Conservation (phyloP, 352 stramenopile genomes). For the Pilasporangium apinafurcum region DNA sequence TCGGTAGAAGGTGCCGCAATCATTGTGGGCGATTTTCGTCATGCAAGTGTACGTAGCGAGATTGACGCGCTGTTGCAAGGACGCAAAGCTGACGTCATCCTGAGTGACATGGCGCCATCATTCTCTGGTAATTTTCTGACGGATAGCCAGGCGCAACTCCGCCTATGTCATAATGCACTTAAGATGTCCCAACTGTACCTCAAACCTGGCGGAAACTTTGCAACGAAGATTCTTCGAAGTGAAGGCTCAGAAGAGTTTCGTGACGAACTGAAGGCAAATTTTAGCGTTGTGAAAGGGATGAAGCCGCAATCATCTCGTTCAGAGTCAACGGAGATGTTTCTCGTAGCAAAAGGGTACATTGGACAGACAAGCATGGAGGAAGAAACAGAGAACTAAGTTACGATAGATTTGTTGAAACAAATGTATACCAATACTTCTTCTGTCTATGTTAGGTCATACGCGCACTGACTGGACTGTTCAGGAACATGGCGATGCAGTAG, state of each 20-base stretch:
- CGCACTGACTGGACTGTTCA: too few relatives aligned
- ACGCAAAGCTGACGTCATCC: constrained; percentile 62
- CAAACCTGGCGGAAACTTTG: constrained; percentile 65
- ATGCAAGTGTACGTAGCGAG: constrained; percentile 39
- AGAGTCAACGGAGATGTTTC: constrained; percentile 84
- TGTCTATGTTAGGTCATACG: too few relatives aligned
- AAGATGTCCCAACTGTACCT: constrained; percentile 83
- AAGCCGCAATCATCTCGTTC: constrained; percentile 73
- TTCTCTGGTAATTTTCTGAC: constrained; percentile 74
- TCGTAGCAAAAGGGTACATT: constrained; percentile 75
- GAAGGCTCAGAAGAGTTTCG: constrained; percentile 77
- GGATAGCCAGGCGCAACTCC: constrained; percentile 73
- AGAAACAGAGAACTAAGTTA: too few relatives aligned
- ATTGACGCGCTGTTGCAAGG: constrained; percentile 41
- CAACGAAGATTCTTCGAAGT: constrained; percentile 77
- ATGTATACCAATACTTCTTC: too few relatives aligned
- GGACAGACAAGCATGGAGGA: too few relatives aligned
- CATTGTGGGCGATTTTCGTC: constrained; percentile 81
- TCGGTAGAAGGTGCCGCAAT: constrained; percentile 57
- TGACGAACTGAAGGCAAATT: constrained; percentile 58
- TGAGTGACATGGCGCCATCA: constrained; percentile 86
- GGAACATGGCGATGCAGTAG: too few relatives aligned
- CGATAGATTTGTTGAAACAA: too few relatives aligned
- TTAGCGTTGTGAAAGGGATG: constrained; percentile 67
- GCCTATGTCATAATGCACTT: constrained; percentile 82